These are phyloP conservation scores for Crepidotus sp. DNA, from an alignment of 1,284 basidiomycete species.

Conservation along the genomic window DNA sequence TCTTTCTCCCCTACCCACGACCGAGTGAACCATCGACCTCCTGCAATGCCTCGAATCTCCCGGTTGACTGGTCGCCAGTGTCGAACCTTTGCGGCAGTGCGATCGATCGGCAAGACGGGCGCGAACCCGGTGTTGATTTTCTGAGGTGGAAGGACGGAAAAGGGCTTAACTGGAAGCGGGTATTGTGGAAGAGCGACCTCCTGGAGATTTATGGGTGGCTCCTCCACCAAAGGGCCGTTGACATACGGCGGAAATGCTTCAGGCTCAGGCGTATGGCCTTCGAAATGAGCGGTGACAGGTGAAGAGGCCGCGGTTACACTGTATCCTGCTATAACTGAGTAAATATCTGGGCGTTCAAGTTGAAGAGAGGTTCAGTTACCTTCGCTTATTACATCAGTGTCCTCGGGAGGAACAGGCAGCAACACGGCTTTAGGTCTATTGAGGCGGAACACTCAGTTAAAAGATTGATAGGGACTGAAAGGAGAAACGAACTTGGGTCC, in stretches of 20 bases:
- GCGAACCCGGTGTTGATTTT: conserved; percentile 69
- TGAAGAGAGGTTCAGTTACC: conserved; percentile 16
- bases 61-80: conserved; percentile 64
- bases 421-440: conserved; percentile 13
- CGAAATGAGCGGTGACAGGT: conserved; percentile 33
- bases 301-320: conserved; percentile 43
- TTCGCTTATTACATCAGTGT: conserved; percentile 33
- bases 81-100: conserved; percentile 47
- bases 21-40: conserved; percentile 66
- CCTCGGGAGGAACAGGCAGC: conserved; percentile 30
- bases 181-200: conserved; percentile 58
- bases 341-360: background rate
- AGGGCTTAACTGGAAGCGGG: conserved; percentile 68
- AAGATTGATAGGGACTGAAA: background rate
- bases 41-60: conserved; percentile 70
- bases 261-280: conserved; percentile 35
- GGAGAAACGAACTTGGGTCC: conserved; percentile 15
- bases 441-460: background rate
- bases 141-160: conserved; percentile 65
- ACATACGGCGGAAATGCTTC: conserved; percentile 26
- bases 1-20: conserved; percentile 76
- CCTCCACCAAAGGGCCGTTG: conserved; percentile 20
- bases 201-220: conserved; percentile 42
- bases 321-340: conserved; percentile 25
- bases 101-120: conserved; percentile 55